Conservation (phyloP, 2,329 filamentous ascomycete species). For the Rhynchosporium graminicola region DNA sequence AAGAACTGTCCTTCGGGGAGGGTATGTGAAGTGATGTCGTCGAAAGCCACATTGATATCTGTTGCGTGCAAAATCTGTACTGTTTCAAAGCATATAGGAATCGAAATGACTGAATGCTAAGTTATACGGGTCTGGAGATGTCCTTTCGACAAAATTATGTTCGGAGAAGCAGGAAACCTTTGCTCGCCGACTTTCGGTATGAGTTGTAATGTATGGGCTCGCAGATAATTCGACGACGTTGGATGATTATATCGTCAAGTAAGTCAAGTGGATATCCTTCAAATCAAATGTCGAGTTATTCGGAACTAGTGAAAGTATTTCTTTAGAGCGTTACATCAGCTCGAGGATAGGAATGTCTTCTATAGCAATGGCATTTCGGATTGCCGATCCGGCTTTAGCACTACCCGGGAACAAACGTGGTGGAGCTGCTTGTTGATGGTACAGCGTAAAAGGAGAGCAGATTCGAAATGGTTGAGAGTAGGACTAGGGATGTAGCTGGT, state of each 20-base stretch:
- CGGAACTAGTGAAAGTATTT: neutral
- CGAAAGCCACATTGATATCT: constrained; percentile 23
- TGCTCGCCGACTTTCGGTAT: too few species aligned
- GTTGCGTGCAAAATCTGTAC: neutral
- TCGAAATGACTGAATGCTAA: neutral
- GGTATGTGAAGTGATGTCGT: constrained; percentile 13
- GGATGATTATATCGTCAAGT: neutral
- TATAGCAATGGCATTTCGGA: neutral
- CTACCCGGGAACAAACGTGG: neutral
- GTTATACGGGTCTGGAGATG: neutral
- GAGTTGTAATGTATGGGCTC: neutral
- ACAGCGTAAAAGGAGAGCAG: neutral
- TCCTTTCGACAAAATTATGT: neutral
- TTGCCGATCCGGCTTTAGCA: constrained; percentile 14
- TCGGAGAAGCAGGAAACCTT: too few species aligned
- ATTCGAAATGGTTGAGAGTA: constrained; percentile 10
- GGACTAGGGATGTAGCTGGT: constrained; percentile 11
- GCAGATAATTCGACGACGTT: neutral
- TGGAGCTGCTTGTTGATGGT: constrained; percentile 10
- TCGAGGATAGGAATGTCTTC: neutral
- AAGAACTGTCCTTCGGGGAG: constrained; percentile 12
- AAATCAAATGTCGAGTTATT: neutral
- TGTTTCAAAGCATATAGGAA: constrained; percentile 3
- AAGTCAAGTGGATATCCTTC: neutral
- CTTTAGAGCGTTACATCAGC: constrained; percentile 10